A percentile compares a stretch with the other conserved stretches of the same genome.
These are phyloP conservation scores for Cryptococcus amylolentus DNA, from an alignment of 1,284 basidiomycete genomes.

Conservation along the genomic window DNA sequence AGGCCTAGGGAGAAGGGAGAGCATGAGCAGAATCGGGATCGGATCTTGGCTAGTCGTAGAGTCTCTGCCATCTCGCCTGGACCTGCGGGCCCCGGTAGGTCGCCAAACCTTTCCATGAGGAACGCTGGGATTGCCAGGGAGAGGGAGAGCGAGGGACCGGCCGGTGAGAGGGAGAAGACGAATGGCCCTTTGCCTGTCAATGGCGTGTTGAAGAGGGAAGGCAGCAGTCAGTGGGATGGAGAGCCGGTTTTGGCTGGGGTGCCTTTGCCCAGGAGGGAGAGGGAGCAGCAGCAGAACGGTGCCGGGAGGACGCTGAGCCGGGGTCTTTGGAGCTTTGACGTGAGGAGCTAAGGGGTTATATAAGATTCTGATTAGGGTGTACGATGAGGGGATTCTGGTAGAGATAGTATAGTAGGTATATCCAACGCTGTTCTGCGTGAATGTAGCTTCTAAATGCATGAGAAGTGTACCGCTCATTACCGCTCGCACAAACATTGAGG, in stretches of 20 bases:
- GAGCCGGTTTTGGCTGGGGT: slow-evolving; percentile 22
- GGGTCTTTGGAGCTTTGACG: slow-evolving; percentile 38
- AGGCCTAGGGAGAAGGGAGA: slow-evolving; percentile 21
- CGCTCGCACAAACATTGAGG: no score
- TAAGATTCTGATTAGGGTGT: no score
- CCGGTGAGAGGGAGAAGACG: not conserved
- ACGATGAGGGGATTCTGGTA: no score
- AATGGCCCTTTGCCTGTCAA: no score
- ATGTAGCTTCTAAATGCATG: no score
- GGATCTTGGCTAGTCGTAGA: slow-evolving; percentile 29
- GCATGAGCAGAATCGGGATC: slow-evolving; percentile 37
- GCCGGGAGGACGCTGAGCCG: slow-evolving; percentile 22
- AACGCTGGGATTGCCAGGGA: not conserved
- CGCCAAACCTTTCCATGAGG: no score
- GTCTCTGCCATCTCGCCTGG: slow-evolving; percentile 25
- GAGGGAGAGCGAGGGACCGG: slow-evolving; percentile 1
- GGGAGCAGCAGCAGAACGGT: slow-evolving; percentile 19
- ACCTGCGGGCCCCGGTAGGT: not conserved
- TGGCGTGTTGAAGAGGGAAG: not conserved
- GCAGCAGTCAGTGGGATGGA: slow-evolving; percentile 16
- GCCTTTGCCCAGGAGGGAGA: slow-evolving; percentile 28
- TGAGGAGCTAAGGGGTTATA: slow-evolving; percentile 9
- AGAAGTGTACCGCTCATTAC: not conserved
- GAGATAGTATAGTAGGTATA: no score
- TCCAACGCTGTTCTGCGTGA: no score